Evolutionary conservation across 2,329 filamentous ascomycete genomes (phyloP).

Genomic region (Arthroderma sp.): DNA sequence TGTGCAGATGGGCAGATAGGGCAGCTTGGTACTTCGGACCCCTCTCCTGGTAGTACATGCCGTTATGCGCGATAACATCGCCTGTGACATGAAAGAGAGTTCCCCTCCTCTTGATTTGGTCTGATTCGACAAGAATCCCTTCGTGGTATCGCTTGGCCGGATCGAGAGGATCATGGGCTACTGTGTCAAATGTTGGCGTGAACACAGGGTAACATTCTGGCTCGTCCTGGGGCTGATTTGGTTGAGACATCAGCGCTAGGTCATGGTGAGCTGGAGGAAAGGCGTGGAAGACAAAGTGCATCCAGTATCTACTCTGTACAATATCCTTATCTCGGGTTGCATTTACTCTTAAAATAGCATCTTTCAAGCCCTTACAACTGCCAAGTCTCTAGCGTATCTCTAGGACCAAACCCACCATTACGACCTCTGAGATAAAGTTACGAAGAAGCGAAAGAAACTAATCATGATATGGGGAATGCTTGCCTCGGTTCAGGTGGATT

Average conservation of each 20-base stretch:
- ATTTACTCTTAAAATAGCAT: too few relatives aligned
- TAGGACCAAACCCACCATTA: too few relatives aligned
- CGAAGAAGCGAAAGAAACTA: too few relatives aligned
- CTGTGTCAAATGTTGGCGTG: slow-evolving; percentile 7
- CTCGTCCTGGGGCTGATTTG: not conserved
- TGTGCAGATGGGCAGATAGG: slow-evolving; percentile 3
- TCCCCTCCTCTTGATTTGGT: not conserved
- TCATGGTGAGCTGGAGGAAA: too few relatives aligned
- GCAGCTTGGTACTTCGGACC: not conserved
- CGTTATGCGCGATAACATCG: slow-evolving; percentile 7
- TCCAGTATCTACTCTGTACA: too few relatives aligned
- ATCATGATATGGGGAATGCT: too few relatives aligned
- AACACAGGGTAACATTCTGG: slow-evolving; percentile 7
- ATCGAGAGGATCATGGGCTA: slow-evolving; percentile 9
- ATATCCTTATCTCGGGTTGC: too few relatives aligned
- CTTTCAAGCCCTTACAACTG: too few relatives aligned
- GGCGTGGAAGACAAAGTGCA: too few relatives aligned
- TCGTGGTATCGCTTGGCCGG: slow-evolving; percentile 10
- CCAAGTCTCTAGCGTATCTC: too few relatives aligned
- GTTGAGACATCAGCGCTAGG: not conserved
- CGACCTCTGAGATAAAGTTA: too few relatives aligned
- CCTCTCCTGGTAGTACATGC: slow-evolving; percentile 10
- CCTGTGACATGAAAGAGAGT: slow-evolving; percentile 10
- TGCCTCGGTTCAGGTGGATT: too few relatives aligned
- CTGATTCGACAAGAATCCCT: slow-evolving; percentile 9